Conservation (phyloP, 2,329 filamentous ascomycete genomes). For the Penicillium expansum region DNA sequence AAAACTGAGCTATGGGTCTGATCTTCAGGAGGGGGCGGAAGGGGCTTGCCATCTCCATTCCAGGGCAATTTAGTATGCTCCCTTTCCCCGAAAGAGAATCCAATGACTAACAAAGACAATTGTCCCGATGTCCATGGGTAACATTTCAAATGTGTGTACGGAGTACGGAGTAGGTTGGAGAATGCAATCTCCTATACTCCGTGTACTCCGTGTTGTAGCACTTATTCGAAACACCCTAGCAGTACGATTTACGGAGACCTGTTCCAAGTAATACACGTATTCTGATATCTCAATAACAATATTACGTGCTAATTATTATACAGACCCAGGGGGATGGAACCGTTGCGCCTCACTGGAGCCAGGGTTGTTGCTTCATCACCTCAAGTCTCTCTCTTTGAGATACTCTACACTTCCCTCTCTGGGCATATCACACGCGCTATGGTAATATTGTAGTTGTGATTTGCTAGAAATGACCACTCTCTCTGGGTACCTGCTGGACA, state of each 20-base stretch:
- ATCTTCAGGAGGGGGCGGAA: slow-evolving; percentile 31
- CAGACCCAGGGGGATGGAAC: slow-evolving; percentile 21
- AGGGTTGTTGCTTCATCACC: not conserved
- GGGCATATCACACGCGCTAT: not conserved
- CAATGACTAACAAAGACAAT: not conserved
- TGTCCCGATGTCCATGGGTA: not conserved
- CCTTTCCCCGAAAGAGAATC: not conserved
- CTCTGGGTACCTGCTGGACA: not conserved
- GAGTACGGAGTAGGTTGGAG: too few species aligned
- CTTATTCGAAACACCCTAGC: not conserved
- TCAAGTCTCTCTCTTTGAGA: not conserved
- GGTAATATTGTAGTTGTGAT: not conserved
- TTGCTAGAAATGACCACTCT: not conserved
- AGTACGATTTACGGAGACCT: not conserved
- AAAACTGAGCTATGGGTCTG: slow-evolving; percentile 11
- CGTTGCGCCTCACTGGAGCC: slow-evolving; percentile 26
- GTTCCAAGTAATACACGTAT: not conserved
- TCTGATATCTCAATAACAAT: too few species aligned
- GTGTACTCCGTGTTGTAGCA: not conserved
- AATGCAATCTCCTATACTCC: not conserved
- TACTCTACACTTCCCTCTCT: not conserved
- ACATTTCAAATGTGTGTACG: too few species aligned
- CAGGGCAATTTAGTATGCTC: slow-evolving; percentile 4
- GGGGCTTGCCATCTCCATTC: slow-evolving; percentile 18
- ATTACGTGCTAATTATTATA: not conserved